Evolutionary conservation across 306 rosid genomes (phyloP), one percentile per base, ranked within the genome.

Genomic region (Prunus mira): DNA sequence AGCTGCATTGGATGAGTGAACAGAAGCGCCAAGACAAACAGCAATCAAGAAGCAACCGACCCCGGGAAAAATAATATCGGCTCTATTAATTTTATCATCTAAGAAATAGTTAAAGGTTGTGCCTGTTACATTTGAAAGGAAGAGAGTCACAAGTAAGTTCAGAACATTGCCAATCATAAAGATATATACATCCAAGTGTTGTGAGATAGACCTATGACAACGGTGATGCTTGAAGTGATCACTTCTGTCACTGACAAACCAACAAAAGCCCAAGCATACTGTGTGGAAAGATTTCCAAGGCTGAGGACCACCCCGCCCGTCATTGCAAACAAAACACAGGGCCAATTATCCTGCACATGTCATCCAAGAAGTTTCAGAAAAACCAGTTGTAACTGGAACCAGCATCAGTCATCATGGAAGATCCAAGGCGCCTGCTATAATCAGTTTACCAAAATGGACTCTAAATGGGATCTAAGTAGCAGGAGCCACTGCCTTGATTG

Each of bases 191-290:
- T 12, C 28, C 43, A 74, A 65, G 51, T 32, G 63, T 27, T 71
- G 68, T 30, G 69, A 64, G 83, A 76, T 55, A 72, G 67, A 93
- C 98, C 98, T 88, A 91, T 84, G 73, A 91, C 94, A 77, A 93
- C 98, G 47, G 92, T 80, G 22, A 93, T 71, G 92, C 98, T 93
- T 79, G 93, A 70, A 50, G 96, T 83, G 81, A 93, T 67, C 64
- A 93, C 98, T 86, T 90, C 94, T 20, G 88, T 88, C 43, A 93
- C 98, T 67, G 97, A 90, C 83, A 93, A 85, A 70, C 98, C 98
- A 69, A 93, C 96, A 45, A 89, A 85, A 78, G 98, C 94, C 89
- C 88, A 93, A 65, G 96, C 97, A 82, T 93, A 93, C 64, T 93
- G 98, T 18, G 93, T 82, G 67, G 90, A 74, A 25, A 93, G 88